phyloP scores from a whole-genome alignment of 768 basidiomycete genomes.

The Kwoniella bestiolae region DNA sequence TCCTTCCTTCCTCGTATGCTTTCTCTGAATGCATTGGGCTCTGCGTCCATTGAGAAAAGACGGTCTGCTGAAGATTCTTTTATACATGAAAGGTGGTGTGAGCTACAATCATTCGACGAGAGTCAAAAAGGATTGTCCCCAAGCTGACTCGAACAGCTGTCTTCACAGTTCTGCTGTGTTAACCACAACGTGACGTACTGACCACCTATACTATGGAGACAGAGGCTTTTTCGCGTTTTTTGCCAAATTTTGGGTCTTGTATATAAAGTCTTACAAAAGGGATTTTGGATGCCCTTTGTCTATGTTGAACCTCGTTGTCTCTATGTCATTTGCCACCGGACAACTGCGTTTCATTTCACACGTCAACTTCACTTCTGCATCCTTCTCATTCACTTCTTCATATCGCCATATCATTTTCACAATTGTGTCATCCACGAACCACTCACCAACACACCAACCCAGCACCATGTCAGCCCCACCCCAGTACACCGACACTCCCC shows the following conservation, averaged over 20 bases:
- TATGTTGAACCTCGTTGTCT: background rate
- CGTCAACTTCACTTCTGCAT: slow-evolving; percentile 2
- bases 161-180: slow-evolving; percentile 23
- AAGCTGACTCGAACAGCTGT: slow-evolving; percentile 34
- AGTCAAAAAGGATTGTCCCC: slow-evolving; percentile 19
- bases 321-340: slow-evolving; percentile 8
- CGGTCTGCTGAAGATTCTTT: too few species aligned
- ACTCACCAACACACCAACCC: background rate
- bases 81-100: too few species aligned
- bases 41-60: too few species aligned
- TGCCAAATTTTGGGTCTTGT: background rate
- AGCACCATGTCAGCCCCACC: slow-evolving; percentile 46
- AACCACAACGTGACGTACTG: slow-evolving; percentile 32
- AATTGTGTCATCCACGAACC: background rate
- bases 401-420: background rate
- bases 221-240: background rate
- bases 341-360: background rate
- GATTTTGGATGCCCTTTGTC: too few species aligned
- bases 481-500: slow-evolving; percentile 41
- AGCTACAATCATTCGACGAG: too few species aligned
- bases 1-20: too few species aligned
- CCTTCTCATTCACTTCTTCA: background rate
- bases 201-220: slow-evolving; percentile 30
- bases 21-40: too few species aligned
- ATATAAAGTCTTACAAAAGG: background rate